These are phyloP conservation scores for Zymoseptoria tritici DNA, from an alignment of 2,329 filamentous ascomycete species.

Conservation along the genomic window DNA sequence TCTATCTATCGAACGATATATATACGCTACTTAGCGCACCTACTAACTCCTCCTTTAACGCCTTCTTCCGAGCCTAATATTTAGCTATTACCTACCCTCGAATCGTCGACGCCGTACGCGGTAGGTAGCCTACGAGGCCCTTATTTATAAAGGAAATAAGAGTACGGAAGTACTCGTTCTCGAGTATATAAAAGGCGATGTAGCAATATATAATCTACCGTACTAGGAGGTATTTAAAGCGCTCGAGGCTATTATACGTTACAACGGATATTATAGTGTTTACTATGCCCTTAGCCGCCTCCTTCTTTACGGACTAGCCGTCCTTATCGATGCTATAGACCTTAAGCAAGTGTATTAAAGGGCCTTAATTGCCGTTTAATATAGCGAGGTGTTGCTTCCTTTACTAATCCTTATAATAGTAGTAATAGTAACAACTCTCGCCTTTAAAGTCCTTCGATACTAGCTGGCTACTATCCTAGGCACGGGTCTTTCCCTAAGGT, in stretches of 20 bases:
- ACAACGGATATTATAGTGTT: neutral
- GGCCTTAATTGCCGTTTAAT: too few species aligned
- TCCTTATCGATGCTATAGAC: too few species aligned
- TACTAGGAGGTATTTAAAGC: slow-evolving; percentile 4
- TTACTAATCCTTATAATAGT: too few species aligned
- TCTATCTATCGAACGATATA: slow-evolving; percentile 2
- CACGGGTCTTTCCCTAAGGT: too few species aligned
- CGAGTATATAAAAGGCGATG: slow-evolving; percentile 5
- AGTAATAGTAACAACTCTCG: too few species aligned
- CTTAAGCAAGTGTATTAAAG: too few species aligned
- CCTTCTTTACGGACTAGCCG: too few species aligned
- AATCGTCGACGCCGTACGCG: neutral
- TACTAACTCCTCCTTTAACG: neutral
- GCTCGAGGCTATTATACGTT: neutral
- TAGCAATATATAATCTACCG: slow-evolving; percentile 6
- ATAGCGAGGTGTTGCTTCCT: too few species aligned
- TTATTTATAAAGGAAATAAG: slow-evolving; percentile 1
- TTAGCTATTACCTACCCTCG: slow-evolving; percentile 2
- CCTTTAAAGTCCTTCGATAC: too few species aligned
- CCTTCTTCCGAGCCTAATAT: slow-evolving; percentile 1
- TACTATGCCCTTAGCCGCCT: too few species aligned
- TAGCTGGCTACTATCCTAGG: too few species aligned
- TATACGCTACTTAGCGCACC: slow-evolving; percentile 1
- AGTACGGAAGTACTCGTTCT: slow-evolving; percentile 5
- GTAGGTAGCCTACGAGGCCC: neutral